Evolutionary conservation across 2,329 filamentous ascomycete species (phyloP), one percentile per base, ranked within the genome.

Genomic region (Nemania sp.): DNA sequence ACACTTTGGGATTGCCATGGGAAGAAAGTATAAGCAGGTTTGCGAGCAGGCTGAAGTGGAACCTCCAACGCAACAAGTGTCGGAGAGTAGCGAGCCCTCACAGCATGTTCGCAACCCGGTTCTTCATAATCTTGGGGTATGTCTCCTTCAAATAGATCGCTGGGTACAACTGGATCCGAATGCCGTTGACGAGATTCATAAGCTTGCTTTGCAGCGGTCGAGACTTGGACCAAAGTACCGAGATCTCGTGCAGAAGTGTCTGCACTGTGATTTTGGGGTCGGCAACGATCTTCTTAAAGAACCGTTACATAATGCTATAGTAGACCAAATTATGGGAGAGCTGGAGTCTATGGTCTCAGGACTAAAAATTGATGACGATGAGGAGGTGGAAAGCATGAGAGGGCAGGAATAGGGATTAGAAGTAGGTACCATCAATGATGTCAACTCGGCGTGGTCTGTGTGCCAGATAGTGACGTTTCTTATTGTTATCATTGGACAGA

Each of bases 231-330:
- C 43, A 20, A 47, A 47, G 43, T 47, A 47, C 43, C 43, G 43
- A 47, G 43, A 47, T 47, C 43, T 47, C 10, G 43, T 47, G 18
- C 43, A 47, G 43, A 47, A 47, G 43, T 47, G 43, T 47, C 43
- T 47, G 18, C 15, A 47, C 43, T 47, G 43, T 47, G 43, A 47
- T 20, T 47, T 47, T 47, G 43, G 43, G 43, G 43, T 47, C 10
- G 43, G 43, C 3, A 3, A 11, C 18, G 20, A 47, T 47, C 18
- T 47, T 20, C 43, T 47, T 47, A 47, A 47, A 20, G 15, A 11
- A 20, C 43, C 20, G 15, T 47, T 47, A 20, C 43, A 47, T 20
- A 47, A 11, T 22, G 43, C 43, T 5, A 47, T 47, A 47, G 4
- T 47, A 10, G 43, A 47, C 22, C 20, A 47, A 47, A n/a, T 47